These are phyloP conservation scores for Lasiodiplodia gonubiensis DNA, from an alignment of 2,329 filamentous ascomycete species.

Conservation along the genomic window DNA sequence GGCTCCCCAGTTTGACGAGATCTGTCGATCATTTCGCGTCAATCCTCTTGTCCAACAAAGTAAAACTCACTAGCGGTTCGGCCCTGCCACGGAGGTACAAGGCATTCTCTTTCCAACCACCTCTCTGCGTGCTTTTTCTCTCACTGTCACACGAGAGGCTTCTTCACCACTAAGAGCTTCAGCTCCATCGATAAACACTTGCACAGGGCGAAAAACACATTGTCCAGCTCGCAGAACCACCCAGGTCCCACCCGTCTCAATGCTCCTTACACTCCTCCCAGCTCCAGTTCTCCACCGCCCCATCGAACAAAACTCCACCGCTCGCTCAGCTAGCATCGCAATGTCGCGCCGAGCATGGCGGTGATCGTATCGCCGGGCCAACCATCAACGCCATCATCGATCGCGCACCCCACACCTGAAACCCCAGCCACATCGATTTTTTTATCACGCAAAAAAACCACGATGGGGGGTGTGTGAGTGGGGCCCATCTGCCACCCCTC, in stretches of 20 bases:
- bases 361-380: too few species aligned
- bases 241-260: not conserved
- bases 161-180: not conserved
- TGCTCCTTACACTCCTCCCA: not conserved
- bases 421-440: too few species aligned
- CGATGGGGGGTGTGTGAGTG: too few species aligned
- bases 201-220: not conserved
- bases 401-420: too few species aligned
- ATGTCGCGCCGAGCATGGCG: too few species aligned
- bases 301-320: too few species aligned
- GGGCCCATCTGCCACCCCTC: too few species aligned
- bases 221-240: not conserved
- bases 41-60: conserved; percentile 4
- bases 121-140: not conserved
- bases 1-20: not conserved
- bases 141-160: not conserved
- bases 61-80: conserved; percentile 17
- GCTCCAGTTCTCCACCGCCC: not conserved
- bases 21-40: conserved; percentile 19
- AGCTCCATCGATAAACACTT: not conserved
- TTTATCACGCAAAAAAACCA: too few species aligned
- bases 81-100: conserved; percentile 12
- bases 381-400: too few species aligned
- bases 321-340: too few species aligned
- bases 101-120: not conserved